Evolutionary conservation across 2,329 filamentous ascomycete species (phyloP).

Genomic region (Phialophora tarda): DNA sequence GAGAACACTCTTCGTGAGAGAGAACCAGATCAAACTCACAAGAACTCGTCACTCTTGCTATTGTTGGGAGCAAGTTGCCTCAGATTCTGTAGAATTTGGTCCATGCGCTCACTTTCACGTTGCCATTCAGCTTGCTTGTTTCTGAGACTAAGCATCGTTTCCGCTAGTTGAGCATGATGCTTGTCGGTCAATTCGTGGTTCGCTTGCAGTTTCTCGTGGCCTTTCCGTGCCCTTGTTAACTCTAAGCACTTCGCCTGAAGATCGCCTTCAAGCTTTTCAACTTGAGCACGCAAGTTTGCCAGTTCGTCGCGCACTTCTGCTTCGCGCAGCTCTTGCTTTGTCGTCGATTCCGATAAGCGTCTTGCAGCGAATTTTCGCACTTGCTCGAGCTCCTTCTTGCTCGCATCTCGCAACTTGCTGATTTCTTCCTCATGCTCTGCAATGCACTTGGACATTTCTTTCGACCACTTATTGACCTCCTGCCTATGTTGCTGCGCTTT

Average conservation of each 20-base stretch:
- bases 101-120: conserved; percentile 57
- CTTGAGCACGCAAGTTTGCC: conserved; percentile 37
- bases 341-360: conserved; percentile 46
- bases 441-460: conserved; percentile 22
- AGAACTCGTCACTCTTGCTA: conserved; percentile 56
- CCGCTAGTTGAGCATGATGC: conserved; percentile 30
- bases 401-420: conserved; percentile 15
- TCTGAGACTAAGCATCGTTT: conserved; percentile 46
- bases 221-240: conserved; percentile 32
- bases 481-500: conserved; percentile 23
- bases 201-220: conserved; percentile 29
- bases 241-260: conserved; percentile 33
- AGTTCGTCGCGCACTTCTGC: conserved; percentile 34
- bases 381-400: conserved; percentile 25
- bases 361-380: conserved; percentile 41
- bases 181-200: conserved; percentile 32
- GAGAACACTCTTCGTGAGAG: conserved; percentile 9
- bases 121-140: conserved; percentile 57
- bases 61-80: conserved; percentile 57
- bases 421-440: conserved; percentile 28
- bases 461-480: conserved; percentile 17
- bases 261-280: conserved; percentile 36
- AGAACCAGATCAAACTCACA: conserved; percentile 51
- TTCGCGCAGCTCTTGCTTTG: conserved; percentile 45
- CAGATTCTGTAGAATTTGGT: conserved; percentile 57